These are phyloP conservation scores for Daedaleopsis nitida DNA, from an alignment of 768 basidiomycete species.

Conservation along the genomic window DNA sequence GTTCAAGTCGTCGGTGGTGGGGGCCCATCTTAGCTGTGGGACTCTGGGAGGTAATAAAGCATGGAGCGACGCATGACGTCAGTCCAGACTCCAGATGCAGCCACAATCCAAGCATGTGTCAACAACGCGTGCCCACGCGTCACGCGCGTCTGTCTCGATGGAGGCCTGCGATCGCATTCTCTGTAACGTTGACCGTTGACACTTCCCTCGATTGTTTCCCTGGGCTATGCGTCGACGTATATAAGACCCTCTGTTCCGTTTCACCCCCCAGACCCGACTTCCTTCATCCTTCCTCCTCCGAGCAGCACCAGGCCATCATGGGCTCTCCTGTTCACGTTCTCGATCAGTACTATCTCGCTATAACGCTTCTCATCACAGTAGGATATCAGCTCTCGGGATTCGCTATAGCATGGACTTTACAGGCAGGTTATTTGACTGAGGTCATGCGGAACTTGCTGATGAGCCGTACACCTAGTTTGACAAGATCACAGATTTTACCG, in stretches of 20 bases:
- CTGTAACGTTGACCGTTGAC: background rate
- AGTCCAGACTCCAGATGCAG: background rate
- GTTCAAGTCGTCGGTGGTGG: background rate
- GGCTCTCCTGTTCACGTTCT: slow-evolving; percentile 44
- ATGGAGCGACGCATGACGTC: slow-evolving; percentile 12
- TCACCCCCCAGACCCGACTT: background rate
- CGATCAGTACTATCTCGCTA: slow-evolving; percentile 49
- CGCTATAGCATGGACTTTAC: slow-evolving; percentile 64
- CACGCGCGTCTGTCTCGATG: slow-evolving; percentile 1
- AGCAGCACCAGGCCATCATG: background rate
- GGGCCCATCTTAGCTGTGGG: background rate
- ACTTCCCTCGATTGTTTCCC: background rate
- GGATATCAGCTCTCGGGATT: slow-evolving; percentile 65
- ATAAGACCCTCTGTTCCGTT: background rate
- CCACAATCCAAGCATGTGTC: slow-evolving; percentile 12
- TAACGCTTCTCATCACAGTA: slow-evolving; percentile 55
- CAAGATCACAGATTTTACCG: slow-evolving; percentile 73
- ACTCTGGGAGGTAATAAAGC: background rate
- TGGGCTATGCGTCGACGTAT: background rate
- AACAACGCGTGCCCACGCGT: slow-evolving; percentile 3
- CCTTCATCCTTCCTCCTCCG: background rate
- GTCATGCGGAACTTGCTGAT: background rate
- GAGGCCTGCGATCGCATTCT: background rate
- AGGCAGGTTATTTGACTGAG: slow-evolving; percentile 28
- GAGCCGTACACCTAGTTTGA: slow-evolving; percentile 47